Percentiles rank a stretch among this genome's conserved stretches.
Evolutionary conservation across 2,329 filamentous ascomycete species (phyloP).

Genomic region (Fusarium robinianum): DNA sequence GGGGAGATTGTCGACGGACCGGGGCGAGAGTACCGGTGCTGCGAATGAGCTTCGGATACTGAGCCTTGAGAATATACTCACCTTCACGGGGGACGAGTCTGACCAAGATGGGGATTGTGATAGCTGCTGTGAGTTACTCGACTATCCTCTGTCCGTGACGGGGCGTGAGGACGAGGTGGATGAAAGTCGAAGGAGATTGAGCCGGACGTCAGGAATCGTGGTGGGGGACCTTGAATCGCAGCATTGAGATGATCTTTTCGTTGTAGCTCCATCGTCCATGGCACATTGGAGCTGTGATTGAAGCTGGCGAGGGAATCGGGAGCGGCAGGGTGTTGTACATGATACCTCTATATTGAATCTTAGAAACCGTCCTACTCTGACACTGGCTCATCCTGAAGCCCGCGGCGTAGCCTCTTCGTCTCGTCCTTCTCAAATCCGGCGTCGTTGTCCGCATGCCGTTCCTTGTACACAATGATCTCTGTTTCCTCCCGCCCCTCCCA

Average conservation of each 20-base stretch:
- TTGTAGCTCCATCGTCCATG: slow-evolving; percentile 1
- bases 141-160: slow-evolving; percentile 29
- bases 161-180: slow-evolving; percentile 28
- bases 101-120: slow-evolving; percentile 22
- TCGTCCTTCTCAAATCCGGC: slow-evolving; percentile 27
- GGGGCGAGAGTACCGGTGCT: slow-evolving; percentile 1
- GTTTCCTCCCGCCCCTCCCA: slow-evolving; percentile 7
- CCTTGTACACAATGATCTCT: slow-evolving; percentile 31
- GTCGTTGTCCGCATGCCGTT: slow-evolving; percentile 35
- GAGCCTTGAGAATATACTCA: slow-evolving; percentile 28
- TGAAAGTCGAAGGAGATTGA: slow-evolving; percentile 21
- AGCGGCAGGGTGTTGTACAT: slow-evolving; percentile 41
- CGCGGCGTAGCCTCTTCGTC: slow-evolving; percentile 23
- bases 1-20: slow-evolving; percentile 11
- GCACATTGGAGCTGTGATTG: not conserved
- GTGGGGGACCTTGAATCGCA: slow-evolving; percentile 24
- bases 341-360: slow-evolving; percentile 40
- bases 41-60: slow-evolving; percentile 9
- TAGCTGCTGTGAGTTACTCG: slow-evolving; percentile 26
- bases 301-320: slow-evolving; percentile 7
- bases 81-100: slow-evolving; percentile 17
- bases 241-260: slow-evolving; percentile 9
- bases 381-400: slow-evolving; percentile 33
- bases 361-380: slow-evolving; percentile 35
- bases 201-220: slow-evolving; percentile 7